Conservation (phyloP, 164 flowering plant species). For the Kalanchoe fedtschenkoi region DNA sequence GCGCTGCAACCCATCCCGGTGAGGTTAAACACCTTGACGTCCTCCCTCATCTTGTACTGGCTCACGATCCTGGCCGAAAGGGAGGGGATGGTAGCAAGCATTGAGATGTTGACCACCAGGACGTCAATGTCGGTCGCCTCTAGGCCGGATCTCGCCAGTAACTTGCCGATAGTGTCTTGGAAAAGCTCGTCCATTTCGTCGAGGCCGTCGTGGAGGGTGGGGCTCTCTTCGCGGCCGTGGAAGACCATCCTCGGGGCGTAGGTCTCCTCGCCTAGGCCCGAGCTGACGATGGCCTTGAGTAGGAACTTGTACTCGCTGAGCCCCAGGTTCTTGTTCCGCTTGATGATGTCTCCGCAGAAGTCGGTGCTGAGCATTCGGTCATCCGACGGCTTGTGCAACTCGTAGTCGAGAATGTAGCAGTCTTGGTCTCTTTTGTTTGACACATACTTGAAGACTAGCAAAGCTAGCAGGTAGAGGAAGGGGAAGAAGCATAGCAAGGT, state of each 20-base stretch:
- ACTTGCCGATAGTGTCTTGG: constrained; percentile 26
- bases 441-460: neutral
- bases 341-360: constrained; percentile 16
- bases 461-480: neutral
- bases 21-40: constrained; percentile 37
- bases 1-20: constrained; percentile 66
- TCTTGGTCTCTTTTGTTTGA: constrained; percentile 1
- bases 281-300: constrained; percentile 21
- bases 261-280: constrained; percentile 51
- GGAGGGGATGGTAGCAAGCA: constrained; percentile 38
- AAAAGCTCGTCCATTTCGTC: constrained; percentile 45
- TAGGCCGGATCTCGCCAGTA: constrained; percentile 24
- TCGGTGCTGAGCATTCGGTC: constrained; percentile 18
- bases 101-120: constrained; percentile 36
- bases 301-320: constrained; percentile 15
- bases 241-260: constrained; percentile 51
- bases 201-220: constrained; percentile 23
- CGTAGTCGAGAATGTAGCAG: constrained; percentile 18
- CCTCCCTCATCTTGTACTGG: constrained; percentile 25
- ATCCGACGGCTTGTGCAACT: constrained; percentile 18
- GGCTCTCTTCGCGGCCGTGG: constrained; percentile 10
- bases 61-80: constrained; percentile 36
- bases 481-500: constrained; percentile 1
- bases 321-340: constrained; percentile 16
- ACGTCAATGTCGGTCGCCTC: constrained; percentile 21